These are phyloP conservation scores for Vaccinium corymbosum DNA, from an alignment of 148 eudicot species.

Conservation along the genomic window DNA sequence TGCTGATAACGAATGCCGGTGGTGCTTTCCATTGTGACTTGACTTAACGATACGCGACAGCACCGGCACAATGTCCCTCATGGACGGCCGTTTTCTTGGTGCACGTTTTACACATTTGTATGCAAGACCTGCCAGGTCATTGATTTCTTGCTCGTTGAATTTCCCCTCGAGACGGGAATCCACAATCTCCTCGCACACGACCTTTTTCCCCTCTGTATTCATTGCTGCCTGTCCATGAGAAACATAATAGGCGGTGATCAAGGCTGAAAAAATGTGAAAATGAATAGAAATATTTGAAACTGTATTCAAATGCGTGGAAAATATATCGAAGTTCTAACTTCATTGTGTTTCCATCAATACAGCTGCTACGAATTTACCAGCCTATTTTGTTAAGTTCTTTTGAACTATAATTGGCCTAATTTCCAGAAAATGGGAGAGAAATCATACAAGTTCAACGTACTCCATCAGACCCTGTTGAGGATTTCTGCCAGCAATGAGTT, in stretches of 20 bases:
- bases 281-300: not conserved
- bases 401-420: not conserved
- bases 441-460: slow-evolving; percentile 79
- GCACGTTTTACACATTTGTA: slow-evolving; percentile 64
- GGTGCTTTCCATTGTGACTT: slow-evolving; percentile 42
- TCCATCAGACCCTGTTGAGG: slow-evolving; percentile 95
- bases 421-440: not conserved
- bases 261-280: not conserved
- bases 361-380: not conserved
- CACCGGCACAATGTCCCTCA: slow-evolving; percentile 85
- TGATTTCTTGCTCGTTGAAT: slow-evolving; percentile 58
- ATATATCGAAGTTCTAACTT: not conserved
- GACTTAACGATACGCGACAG: slow-evolving; percentile 55
- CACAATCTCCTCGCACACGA: slow-evolving; percentile 83
- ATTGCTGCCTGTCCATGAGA: slow-evolving; percentile 70
- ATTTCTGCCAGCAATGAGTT: slow-evolving; percentile 84
- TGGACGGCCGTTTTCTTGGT: slow-evolving; percentile 71
- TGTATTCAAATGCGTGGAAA: not conserved
- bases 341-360: not conserved
- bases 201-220: slow-evolving; percentile 64
- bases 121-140: slow-evolving; percentile 75
- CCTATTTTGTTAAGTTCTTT: not conserved
- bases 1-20: slow-evolving; percentile 34
- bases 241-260: not conserved
- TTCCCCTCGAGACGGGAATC: slow-evolving; percentile 78